Percentiles rank a stretch among this genome's conserved stretches.
These are phyloP conservation scores for Trifolium pratense DNA, from an alignment of 306 rosid genomes.

Conservation along the genomic window DNA sequence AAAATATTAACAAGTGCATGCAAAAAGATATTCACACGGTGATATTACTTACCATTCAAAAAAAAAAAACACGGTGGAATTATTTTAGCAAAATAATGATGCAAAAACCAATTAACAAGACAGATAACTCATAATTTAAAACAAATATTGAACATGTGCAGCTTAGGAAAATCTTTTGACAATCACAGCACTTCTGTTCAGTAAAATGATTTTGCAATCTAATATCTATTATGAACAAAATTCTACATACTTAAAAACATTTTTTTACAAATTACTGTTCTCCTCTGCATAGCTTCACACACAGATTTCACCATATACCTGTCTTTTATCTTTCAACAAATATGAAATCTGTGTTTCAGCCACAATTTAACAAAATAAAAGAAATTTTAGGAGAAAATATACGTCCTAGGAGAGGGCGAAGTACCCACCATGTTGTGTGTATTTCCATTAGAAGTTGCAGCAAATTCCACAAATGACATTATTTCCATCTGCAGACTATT, in stretches of 20 bases:
- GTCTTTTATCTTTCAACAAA: neutral
- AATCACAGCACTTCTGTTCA: slow-evolving; percentile 1
- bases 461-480: slow-evolving; percentile 84
- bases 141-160: slow-evolving; percentile 26
- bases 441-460: slow-evolving; percentile 72
- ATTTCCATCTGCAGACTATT: slow-evolving; percentile 73
- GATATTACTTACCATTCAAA: no score
- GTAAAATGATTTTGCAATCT: slow-evolving; percentile 25
- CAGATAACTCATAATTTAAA: slow-evolving; percentile 12
- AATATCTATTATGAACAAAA: neutral
- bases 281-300: neutral
- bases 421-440: slow-evolving; percentile 75
- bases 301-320: neutral
- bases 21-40: slow-evolving; percentile 5
- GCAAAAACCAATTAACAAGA: slow-evolving; percentile 33
- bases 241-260: neutral
- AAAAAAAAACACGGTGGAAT: slow-evolving; percentile 1
- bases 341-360: slow-evolving; percentile 6
- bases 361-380: slow-evolving; percentile 37
- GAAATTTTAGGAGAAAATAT: slow-evolving; percentile 14
- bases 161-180: slow-evolving; percentile 29
- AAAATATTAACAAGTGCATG: slow-evolving; percentile 21
- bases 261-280: slow-evolving; percentile 1
- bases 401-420: slow-evolving; percentile 2
- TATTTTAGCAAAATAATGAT: slow-evolving; percentile 35